Percentiles rank a stretch among this genome's conserved stretches.
These are phyloP conservation scores for Amaranthus hypochondriacus DNA, from an alignment of 148 eudicot species.

Conservation along the genomic window DNA sequence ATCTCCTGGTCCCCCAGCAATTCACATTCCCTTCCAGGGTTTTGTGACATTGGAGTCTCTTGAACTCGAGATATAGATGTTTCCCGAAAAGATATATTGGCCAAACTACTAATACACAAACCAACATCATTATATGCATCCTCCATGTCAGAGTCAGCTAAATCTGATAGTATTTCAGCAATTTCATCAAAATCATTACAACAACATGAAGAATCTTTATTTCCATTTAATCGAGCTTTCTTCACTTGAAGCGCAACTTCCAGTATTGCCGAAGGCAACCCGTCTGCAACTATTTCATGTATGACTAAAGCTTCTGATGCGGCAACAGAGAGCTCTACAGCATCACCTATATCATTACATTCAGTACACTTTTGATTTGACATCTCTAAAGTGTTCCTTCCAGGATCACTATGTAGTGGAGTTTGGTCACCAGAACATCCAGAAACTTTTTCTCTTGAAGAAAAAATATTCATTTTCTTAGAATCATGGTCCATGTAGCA, in stretches of 20 bases:
- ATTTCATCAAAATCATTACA: slow-evolving; percentile 27
- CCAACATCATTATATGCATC: slow-evolving; percentile 79
- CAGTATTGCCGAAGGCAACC: slow-evolving; percentile 46
- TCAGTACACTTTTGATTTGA: slow-evolving; percentile 24
- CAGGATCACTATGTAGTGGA: slow-evolving; percentile 21
- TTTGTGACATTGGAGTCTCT: slow-evolving; percentile 49
- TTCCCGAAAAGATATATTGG: slow-evolving; percentile 23
- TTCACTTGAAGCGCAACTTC: slow-evolving; percentile 76
- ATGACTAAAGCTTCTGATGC: slow-evolving; percentile 88
- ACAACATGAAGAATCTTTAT: slow-evolving; percentile 20
- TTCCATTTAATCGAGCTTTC: slow-evolving; percentile 58
- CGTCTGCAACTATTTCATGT: slow-evolving; percentile 40
- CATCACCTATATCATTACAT: slow-evolving; percentile 40
- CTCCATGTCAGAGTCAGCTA: slow-evolving; percentile 55
- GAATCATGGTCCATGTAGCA: slow-evolving; percentile 21
- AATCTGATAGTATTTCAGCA: slow-evolving; percentile 46
- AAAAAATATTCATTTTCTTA: slow-evolving; percentile 14
- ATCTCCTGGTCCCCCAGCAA: slow-evolving; percentile 15
- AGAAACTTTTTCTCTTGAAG: slow-evolving; percentile 23
- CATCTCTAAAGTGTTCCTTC: slow-evolving; percentile 18
- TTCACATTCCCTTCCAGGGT: slow-evolving; percentile 28
- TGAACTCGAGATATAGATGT: slow-evolving; percentile 51
- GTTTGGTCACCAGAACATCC: slow-evolving; percentile 13
- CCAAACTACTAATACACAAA: slow-evolving; percentile 24
- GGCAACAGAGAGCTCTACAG: slow-evolving; percentile 74